Evolutionary conservation across 495 filamentous ascomycete species (phyloP), one percentile per base, ranked within the genome.

Genomic region (Penicillium diatomitis): DNA sequence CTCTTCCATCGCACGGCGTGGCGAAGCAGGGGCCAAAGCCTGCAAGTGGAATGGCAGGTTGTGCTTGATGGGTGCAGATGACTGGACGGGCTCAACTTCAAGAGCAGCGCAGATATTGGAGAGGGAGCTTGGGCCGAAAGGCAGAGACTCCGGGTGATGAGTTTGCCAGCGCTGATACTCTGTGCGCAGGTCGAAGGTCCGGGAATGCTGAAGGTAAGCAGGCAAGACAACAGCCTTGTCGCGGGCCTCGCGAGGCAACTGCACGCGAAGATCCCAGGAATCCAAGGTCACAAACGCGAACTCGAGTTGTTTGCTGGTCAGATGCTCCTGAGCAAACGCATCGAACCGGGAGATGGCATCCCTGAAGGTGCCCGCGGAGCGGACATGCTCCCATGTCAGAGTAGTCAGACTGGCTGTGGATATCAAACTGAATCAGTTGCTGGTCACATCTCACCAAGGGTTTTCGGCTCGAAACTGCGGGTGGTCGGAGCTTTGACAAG

Each of bases 111-210:
- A 98, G 62, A 97, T 98, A 68, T 96, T 96, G 48, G 91, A 82
- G 51, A 98, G 77, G 55, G 90, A 91, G 41, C 88, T 95, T 36
- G 92, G 89, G 4, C 90, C 94, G 66, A 96, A 98, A 1, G 92
- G 92, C 40, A 98, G 75, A 34, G 92, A 96, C 72, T 98, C 92
- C 20, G 92, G 92, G 60, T 97, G 92, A 56, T 96, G 90, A 54
- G 89, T 88, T 68, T 98, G 92, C 92, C 94, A 98, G 57, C 89
- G 80, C 62, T 96, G 89, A 63, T 98, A 98, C 71, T 97, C 92
- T 52, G 90, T 92, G 40, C 92, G 86, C 30, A 98, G 77, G 66
- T 97, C 92, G 67, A 96, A 98, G 32, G 90, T 92, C 41, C 92
- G 83, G 36, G 92, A 96, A 73, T 98, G 92, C 68, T 96, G 92